Evolutionary conservation across 345 rosid genomes (phyloP), one percentile per base, ranked within the genome.

Genomic region (Eutrema yunnanense): DNA sequence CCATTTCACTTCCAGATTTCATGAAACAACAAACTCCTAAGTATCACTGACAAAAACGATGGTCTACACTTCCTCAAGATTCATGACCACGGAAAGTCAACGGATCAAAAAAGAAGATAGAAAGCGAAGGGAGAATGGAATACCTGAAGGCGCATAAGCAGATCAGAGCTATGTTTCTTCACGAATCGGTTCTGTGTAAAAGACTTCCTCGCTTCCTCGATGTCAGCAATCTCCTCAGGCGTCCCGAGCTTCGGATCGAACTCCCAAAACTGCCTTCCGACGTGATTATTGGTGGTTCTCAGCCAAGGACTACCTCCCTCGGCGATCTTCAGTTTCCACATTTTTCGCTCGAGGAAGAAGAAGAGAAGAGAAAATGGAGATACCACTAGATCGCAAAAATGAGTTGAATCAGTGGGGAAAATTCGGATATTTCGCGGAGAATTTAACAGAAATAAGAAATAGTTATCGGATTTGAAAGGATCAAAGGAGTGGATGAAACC

Each of bases 311-410:
- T 83, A 22, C 81, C 90, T 76, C 92, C 98, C 62, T 88, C 92
- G 1, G 93, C 92, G 64, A 89, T 79, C 84, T 85, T 92, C 72
- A 94, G 81, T 81, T 80, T 91, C 98, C 98, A 94, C 98, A 94
- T 94, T 80, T 22, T 2, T 61, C 47, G 38, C 46, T 48, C 51
- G 2, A 16, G 10, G 33, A n/a, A 9, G 55, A 30, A 29, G 19
- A 36, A 7, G 14, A 22, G 26, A 22, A 22, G 26, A 22, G 26
- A 22, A 22, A 60, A 27, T 4, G 16, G 38, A 13, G 8, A 50
- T 30, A 26, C 29, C 55, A 32, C 14, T 43, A 26, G 50, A 63
- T 63, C 40, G 40, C 6, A 5, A 38, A 50, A 40, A 37, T 4
- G n/a, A 34, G 44, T 37, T 10, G 7, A 32, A 41, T 51, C 8